Evolutionary conservation across 495 filamentous ascomycete species (phyloP).

Genomic region (Tuber aestivum): DNA sequence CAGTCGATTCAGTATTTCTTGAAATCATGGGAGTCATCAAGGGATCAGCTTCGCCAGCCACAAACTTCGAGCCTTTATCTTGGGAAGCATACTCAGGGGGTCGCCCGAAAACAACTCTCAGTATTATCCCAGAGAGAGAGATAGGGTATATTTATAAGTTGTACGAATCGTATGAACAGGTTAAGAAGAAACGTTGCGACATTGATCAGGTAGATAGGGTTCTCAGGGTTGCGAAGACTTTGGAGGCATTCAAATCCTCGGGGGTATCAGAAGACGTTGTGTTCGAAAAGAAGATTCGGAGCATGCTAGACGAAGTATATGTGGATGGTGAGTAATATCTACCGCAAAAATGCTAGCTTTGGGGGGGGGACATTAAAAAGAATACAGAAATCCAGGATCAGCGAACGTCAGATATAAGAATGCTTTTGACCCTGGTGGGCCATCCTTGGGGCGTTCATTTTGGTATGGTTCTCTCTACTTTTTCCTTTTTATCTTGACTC

Average conservation of each 20-base stretch:
- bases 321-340: slow-evolving; percentile 43
- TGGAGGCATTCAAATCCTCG: slow-evolving; percentile 10
- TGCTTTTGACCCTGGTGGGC: slow-evolving; percentile 44
- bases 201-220: slow-evolving; percentile 44
- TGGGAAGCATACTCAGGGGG: slow-evolving; percentile 40
- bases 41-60: slow-evolving; percentile 38
- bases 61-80: slow-evolving; percentile 34
- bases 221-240: slow-evolving; percentile 45
- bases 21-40: slow-evolving; percentile 50
- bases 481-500: neutral
- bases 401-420: slow-evolving; percentile 44
- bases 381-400: slow-evolving; percentile 48
- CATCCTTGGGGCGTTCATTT: slow-evolving; percentile 47
- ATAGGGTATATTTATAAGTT: slow-evolving; percentile 42
- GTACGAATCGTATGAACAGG: slow-evolving; percentile 44
- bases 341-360: neutral
- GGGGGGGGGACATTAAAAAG: neutral
- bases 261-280: slow-evolving; percentile 32
- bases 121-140: slow-evolving; percentile 37
- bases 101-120: slow-evolving; percentile 33
- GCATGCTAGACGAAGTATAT: slow-evolving; percentile 47
- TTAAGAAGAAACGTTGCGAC: slow-evolving; percentile 41
- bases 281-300: slow-evolving; percentile 41
- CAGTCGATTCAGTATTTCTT: slow-evolving; percentile 41
- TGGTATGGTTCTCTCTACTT: slow-evolving; percentile 26